Conservation (phyloP, 1,284 basidiomycete species). For the Retiboletus flavoniger region DNA sequence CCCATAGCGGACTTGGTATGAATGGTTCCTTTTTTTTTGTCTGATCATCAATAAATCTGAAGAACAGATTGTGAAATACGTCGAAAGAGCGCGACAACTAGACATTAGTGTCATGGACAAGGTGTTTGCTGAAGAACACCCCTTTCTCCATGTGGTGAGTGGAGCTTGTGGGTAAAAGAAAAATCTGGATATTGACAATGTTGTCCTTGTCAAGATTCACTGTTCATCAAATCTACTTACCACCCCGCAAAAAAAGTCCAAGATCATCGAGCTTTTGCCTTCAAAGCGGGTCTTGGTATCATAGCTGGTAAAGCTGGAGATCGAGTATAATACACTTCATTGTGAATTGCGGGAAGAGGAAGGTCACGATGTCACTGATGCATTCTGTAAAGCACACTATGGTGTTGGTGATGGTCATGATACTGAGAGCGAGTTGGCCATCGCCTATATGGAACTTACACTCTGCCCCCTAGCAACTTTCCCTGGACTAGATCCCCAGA, state of each 20-base stretch:
- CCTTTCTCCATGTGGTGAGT: constrained; percentile 3
- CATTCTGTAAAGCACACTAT: constrained; percentile 1
- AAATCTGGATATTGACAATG: neutral
- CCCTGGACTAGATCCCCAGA: neutral
- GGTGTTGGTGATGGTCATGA: neutral
- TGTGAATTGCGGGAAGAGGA: neutral
- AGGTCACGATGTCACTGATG: neutral
- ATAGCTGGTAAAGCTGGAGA: neutral
- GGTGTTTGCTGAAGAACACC: neutral
- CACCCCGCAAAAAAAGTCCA: neutral
- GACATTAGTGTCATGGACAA: neutral
- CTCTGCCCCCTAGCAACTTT: neutral
- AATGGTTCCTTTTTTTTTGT: neutral
- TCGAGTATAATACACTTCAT: neutral
- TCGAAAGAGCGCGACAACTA: neutral
- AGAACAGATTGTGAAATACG: neutral
- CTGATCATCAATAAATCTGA: neutral
- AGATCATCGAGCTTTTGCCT: neutral
- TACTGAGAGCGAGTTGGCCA: neutral
- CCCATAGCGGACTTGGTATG: neutral
- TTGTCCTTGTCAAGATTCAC: neutral
- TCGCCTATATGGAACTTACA: neutral
- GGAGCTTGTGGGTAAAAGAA: neutral
- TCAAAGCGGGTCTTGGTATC: neutral
- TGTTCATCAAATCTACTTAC: neutral